Evolutionary conservation across 176 grass and related monocot species (phyloP), one percentile per base, ranked within the genome.

Genomic region (Phoenix dactylifera): DNA sequence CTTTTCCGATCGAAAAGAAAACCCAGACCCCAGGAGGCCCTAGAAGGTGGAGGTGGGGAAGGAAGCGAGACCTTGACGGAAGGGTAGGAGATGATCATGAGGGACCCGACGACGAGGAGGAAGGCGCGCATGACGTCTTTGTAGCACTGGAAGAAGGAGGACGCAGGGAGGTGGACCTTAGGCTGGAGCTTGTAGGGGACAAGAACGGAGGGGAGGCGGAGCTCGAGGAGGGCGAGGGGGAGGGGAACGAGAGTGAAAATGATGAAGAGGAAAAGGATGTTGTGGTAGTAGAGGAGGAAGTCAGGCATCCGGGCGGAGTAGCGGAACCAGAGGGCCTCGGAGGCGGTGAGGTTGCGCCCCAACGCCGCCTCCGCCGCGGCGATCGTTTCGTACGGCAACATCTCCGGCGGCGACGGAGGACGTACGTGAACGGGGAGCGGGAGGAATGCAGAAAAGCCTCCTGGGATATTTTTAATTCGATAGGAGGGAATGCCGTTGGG

Each of bases 151-250:
- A 77, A 6, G 83, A 88, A 91, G 20, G 82, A 77, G 1, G 62
- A 58, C 24, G 28, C 52, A 7, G 83, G 16, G 62, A 80, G 87
- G 1, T 67, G 73, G 64, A 97, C 81, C 69, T 80, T 69, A 0
- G 87, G 87, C 92, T 97, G 92, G 71, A 91, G 69, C 73, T 97
- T 97, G 83, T 82, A 97, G 0, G 81, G 68, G 17, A 24, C 32
- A 1, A 91, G 74, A 16, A 78, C 51, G 18, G 62, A 59, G 15
- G 87, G 87, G 17, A 72, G 44, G 24, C 80, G 66, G 49, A 90
- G 80, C 69, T 97, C 92, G 75, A 97, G 59, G 6, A 97, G 68
- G 39, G 83, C 80, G 77, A 91, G 30, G 55, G 92, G 92, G 48
- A 97, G 92, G 60, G 92, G 92, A 7, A 77, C 87, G 16, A 88